Evolutionary conservation across 192 early-diverging fungal genomes (phyloP).

Genomic region (Coemansia sp.): DNA sequence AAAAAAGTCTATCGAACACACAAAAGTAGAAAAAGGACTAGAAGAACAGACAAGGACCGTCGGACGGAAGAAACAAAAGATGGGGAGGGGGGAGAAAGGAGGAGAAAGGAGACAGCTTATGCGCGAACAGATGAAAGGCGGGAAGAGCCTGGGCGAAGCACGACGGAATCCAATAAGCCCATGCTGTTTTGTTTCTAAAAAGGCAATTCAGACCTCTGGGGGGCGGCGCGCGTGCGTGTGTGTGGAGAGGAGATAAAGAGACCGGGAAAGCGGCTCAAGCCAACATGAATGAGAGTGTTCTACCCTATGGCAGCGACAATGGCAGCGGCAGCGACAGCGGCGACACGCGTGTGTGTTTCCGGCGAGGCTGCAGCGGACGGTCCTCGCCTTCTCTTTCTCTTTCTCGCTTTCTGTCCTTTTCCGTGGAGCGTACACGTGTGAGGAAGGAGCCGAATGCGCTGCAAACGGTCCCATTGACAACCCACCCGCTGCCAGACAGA

Average conservation of each 20-base stretch:
- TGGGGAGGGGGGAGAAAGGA: neutral
- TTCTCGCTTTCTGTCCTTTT: no score
- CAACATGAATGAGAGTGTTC: neutral
- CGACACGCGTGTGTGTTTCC: no score
- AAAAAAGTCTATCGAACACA: neutral
- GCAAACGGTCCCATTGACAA: neutral
- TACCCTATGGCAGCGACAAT: no score
- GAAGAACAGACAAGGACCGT: neutral
- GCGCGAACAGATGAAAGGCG: neutral
- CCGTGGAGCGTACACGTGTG: neutral
- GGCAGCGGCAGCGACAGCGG: no score
- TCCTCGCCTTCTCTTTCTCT: no score
- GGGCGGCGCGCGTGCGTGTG: neutral
- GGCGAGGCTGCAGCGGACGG: no score
- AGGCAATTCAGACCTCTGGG: neutral
- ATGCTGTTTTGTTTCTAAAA: conserved; percentile 1
- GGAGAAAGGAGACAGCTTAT: neutral
- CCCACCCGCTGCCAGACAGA: neutral
- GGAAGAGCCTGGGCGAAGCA: neutral
- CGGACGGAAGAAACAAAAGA: neutral
- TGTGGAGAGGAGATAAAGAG: neutral
- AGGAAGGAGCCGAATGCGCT: neutral
- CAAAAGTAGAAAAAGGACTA: neutral
- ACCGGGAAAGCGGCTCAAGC: neutral
- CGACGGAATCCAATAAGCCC: neutral